A percentile compares a stretch with the other conserved stretches of the same genome.
These are phyloP conservation scores for Alliaria petiolata DNA, from an alignment of 345 rosid genomes.

Conservation along the genomic window DNA sequence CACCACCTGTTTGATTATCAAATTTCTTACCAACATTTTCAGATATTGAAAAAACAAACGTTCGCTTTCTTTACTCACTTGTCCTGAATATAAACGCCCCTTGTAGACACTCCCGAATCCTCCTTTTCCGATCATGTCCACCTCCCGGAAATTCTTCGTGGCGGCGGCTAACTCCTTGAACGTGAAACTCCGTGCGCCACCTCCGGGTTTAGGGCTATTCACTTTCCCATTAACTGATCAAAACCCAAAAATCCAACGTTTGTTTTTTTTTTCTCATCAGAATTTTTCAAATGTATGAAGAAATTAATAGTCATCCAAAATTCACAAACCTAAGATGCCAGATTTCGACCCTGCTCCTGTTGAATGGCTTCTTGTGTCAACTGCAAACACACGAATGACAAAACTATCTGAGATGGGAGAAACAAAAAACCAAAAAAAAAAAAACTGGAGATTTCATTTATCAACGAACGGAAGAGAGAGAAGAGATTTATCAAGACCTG, in stretches of 20 bases:
- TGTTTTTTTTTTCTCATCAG: too few relatives aligned
- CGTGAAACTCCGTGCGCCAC: conserved; percentile 77
- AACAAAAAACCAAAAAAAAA: not conserved
- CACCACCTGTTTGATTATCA: too few relatives aligned
- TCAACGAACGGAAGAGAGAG: not conserved
- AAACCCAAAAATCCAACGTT: not conserved
- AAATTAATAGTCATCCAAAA: not conserved
- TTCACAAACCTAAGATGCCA: conserved; percentile 29
- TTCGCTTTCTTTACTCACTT: too few relatives aligned
- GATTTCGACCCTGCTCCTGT: conserved; percentile 14
- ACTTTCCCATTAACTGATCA: conserved; percentile 39
- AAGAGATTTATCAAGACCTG: conserved; percentile 54
- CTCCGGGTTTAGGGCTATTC: conserved; percentile 32
- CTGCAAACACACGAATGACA: conserved; percentile 26
- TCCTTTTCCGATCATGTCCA: conserved; percentile 81
- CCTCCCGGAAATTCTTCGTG: conserved; percentile 64
- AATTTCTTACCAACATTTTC: not conserved
- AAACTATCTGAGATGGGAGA: not conserved
- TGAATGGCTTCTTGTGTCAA: conserved; percentile 25
- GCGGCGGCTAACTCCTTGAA: conserved; percentile 75
- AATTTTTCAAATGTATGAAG: not conserved
- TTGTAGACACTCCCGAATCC: conserved; percentile 93
- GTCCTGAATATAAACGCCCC: conserved; percentile 70
- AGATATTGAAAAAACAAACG: not conserved
- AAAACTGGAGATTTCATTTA: not conserved